Percentiles rank a stretch among this genome's conserved stretches.
Evolutionary conservation across 1,139 yeast species (phyloP).

Genomic region (Hemisphaericaspora xylofermentans): DNA sequence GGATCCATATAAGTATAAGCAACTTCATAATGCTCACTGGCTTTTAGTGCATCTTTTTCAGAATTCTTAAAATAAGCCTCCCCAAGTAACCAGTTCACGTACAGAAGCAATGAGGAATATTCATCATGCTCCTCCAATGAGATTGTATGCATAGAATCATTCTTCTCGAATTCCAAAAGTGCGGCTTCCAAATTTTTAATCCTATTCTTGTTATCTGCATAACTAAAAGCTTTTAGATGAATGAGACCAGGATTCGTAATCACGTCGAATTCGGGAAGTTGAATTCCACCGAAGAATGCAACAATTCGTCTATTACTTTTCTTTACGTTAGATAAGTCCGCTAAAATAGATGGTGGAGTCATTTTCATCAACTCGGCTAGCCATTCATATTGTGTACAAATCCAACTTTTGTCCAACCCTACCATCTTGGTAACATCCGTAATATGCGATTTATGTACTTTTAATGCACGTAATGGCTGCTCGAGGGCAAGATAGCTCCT

Average conservation of each 20-base stretch:
- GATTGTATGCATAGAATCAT: background rate
- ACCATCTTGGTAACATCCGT: conserved; percentile 32
- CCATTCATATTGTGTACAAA: conserved; percentile 49
- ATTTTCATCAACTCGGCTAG: conserved; percentile 53
- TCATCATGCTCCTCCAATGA: conserved; percentile 5
- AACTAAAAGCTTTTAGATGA: conserved; percentile 24
- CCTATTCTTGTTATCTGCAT: conserved; percentile 6
- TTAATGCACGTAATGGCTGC: conserved; percentile 57
- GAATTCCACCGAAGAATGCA: conserved; percentile 36
- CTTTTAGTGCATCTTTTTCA: conserved; percentile 7
- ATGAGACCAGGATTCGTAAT: conserved; percentile 31
- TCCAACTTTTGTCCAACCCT: conserved; percentile 33
- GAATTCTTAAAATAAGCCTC: conserved; percentile 34
- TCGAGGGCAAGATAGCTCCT: conserved; percentile 62
- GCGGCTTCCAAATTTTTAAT: conserved; percentile 35
- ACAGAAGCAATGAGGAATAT: conserved; percentile 17
- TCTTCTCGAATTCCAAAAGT: conserved; percentile 24
- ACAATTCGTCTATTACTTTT: conserved; percentile 12
- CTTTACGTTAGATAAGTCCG: conserved; percentile 18
- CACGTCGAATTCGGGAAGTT: conserved; percentile 25
- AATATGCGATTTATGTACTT: conserved; percentile 65
- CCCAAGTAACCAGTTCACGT: conserved; percentile 50
- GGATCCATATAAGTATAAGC: conserved; percentile 9
- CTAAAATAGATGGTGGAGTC: conserved; percentile 44
- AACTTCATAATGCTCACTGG: conserved; percentile 14